These are phyloP conservation scores for Iris macrosiphon DNA, from an alignment of 106 monocot species.

Conservation along the genomic window DNA sequence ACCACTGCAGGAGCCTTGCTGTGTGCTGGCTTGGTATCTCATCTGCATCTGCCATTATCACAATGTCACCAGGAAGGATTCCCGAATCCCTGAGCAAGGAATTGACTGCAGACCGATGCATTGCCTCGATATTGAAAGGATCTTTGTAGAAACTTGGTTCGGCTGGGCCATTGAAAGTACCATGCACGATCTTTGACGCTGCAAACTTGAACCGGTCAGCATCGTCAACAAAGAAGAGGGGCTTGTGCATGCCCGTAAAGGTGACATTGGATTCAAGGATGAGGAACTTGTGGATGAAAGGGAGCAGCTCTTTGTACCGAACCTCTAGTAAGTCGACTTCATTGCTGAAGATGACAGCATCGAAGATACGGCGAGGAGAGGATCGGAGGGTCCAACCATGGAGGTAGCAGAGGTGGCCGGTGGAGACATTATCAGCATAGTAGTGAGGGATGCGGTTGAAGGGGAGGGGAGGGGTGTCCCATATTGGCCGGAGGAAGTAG, in stretches of 20 bases:
- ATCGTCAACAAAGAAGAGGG: slow-evolving; percentile 48
- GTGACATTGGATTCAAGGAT: slow-evolving; percentile 82
- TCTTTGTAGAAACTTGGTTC: slow-evolving; percentile 5
- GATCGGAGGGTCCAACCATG: slow-evolving; percentile 60
- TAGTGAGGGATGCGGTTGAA: slow-evolving; percentile 70
- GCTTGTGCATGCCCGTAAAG: slow-evolving; percentile 70
- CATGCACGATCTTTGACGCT: slow-evolving; percentile 32
- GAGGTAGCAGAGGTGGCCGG: slow-evolving; percentile 51
- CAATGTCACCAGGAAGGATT: slow-evolving; percentile 37
- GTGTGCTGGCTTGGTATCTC: slow-evolving; percentile 84
- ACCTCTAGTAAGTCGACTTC: slow-evolving; percentile 88
- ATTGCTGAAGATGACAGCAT: slow-evolving; percentile 86
- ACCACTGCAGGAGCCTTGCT: slow-evolving; percentile 63
- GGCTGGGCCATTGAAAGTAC: slow-evolving; percentile 13
- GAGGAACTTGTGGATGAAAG: slow-evolving; percentile 58
- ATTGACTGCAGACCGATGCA: slow-evolving; percentile 38
- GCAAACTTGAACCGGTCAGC: slow-evolving; percentile 37
- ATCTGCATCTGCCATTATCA: slow-evolving; percentile 85
- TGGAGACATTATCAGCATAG: slow-evolving; percentile 52
- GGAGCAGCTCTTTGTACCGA: slow-evolving; percentile 63
- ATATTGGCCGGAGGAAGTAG: slow-evolving; percentile 80
- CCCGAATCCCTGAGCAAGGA: slow-evolving; percentile 55
- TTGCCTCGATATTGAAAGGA: slow-evolving; percentile 53
- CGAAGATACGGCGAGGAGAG: slow-evolving; percentile 72
- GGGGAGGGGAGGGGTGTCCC: slow-evolving; percentile 84